Conservation (phyloP, 2,329 filamentous ascomycete species). For the Fusarium anthophilum region DNA sequence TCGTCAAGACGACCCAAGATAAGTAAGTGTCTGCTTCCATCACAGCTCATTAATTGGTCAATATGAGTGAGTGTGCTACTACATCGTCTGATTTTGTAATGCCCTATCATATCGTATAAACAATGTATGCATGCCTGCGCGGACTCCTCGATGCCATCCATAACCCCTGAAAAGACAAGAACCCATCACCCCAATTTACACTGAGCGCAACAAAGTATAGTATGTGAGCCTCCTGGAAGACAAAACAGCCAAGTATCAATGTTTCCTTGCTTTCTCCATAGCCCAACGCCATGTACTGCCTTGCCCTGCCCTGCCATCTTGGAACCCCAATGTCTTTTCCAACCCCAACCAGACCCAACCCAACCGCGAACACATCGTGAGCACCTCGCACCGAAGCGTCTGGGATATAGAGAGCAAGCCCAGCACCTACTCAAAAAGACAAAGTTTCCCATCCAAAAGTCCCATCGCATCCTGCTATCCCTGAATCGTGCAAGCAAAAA, state of each 20-base stretch:
- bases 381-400: conserved; percentile 5
- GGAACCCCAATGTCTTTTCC: conserved; percentile 23
- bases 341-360: conserved; percentile 10
- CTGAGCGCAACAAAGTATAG: conserved; percentile 14
- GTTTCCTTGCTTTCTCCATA: conserved; percentile 26
- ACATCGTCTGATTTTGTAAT: conserved; percentile 23
- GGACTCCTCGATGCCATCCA: conserved; percentile 26
- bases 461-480: background rate
- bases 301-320: conserved; percentile 5
- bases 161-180: conserved; percentile 15
- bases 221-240: background rate
- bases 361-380: conserved; percentile 18
- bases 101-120: conserved; percentile 28
- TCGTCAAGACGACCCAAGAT: background rate
- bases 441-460: conserved; percentile 15
- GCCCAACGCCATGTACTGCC: conserved; percentile 39
- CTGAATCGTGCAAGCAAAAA: conserved; percentile 12
- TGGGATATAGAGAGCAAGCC: conserved; percentile 21
- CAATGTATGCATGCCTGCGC: conserved; percentile 27
- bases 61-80: background rate
- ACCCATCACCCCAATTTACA: conserved; percentile 14
- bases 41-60: background rate
- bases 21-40: background rate
- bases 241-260: conserved; percentile 13
- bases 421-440: conserved; percentile 17